These are phyloP conservation scores for Naganishia liquefaciens DNA, from an alignment of 1,284 basidiomycete species.

Conservation along the genomic window DNA sequence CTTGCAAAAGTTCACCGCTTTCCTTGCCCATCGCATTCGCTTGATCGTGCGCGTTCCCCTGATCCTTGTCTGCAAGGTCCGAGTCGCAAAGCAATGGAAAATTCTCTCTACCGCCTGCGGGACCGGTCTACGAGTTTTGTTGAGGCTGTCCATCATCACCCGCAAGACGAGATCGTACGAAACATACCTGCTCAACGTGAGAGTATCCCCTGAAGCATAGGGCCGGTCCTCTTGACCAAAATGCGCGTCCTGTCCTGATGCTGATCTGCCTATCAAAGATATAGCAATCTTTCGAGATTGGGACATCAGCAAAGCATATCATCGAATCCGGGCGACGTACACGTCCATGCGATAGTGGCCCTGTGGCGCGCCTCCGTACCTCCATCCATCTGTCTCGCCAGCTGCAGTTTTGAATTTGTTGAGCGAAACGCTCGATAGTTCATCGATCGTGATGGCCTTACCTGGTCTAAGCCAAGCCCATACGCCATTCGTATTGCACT, in stretches of 20 bases:
- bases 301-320: constrained; percentile 15
- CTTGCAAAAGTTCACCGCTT: constrained; percentile 49
- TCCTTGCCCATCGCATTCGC: constrained; percentile 43
- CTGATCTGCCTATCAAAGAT: constrained; percentile 50
- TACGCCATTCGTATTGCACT: constrained; percentile 50
- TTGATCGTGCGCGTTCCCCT: constrained; percentile 12
- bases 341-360: constrained; percentile 52
- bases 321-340: constrained; percentile 36
- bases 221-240: constrained; percentile 53
- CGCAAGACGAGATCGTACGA: not conserved
- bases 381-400: constrained; percentile 34
- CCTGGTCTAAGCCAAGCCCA: constrained; percentile 50
- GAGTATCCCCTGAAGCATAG: constrained; percentile 53
- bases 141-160: not conserved
- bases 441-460: constrained; percentile 9
- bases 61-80: constrained; percentile 27
- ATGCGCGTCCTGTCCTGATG: constrained; percentile 50
- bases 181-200: constrained; percentile 35
- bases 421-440: not conserved
- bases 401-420: not conserved
- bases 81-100: constrained; percentile 50
- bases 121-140: constrained; percentile 44
- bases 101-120: constrained; percentile 47
- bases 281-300: constrained; percentile 45
- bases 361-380: constrained; percentile 47